phyloP scores from a whole-genome alignment of 108 stramenopile genomes.

The Pseudonitzschia pungens region DNA sequence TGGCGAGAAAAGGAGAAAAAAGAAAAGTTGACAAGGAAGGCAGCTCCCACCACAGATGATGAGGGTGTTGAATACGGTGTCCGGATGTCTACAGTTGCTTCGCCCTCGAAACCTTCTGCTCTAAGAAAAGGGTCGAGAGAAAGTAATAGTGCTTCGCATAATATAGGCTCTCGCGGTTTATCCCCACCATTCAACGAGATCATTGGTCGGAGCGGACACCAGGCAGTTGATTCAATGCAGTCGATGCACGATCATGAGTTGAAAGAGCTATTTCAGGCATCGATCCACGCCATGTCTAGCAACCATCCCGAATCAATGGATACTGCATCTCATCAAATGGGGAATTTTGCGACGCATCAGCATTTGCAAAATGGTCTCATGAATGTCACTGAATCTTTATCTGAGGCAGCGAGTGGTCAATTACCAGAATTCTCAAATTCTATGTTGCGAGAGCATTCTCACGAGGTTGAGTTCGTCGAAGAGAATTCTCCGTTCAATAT shows the following conservation, averaged over 20 bases:
- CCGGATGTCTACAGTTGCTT: background rate
- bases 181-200: background rate
- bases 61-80: background rate
- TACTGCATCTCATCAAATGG: background rate
- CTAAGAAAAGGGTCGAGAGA: background rate
- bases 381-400: background rate
- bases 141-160: background rate
- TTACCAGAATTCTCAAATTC: slow-evolving; percentile 4
- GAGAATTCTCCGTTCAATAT: background rate
- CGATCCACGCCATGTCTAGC: background rate
- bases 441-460: slow-evolving; percentile 1
- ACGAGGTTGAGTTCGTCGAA: background rate
- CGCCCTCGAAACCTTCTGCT: background rate
- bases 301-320: slow-evolving; percentile 7
- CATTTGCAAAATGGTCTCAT: background rate
- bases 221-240: background rate
- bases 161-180: background rate
- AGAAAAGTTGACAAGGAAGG: slow-evolving; percentile 21
- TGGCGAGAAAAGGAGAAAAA: slow-evolving; percentile 49
- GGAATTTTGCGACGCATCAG: background rate
- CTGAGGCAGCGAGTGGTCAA: background rate
- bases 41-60: background rate
- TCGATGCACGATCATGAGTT: background rate
- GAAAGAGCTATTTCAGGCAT: background rate
- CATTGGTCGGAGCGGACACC: background rate